A percentile compares a stretch with the other conserved stretches of the same genome.
Conservation (phyloP, 345 rosid species). For the Lumnitzera racemosa region DNA sequence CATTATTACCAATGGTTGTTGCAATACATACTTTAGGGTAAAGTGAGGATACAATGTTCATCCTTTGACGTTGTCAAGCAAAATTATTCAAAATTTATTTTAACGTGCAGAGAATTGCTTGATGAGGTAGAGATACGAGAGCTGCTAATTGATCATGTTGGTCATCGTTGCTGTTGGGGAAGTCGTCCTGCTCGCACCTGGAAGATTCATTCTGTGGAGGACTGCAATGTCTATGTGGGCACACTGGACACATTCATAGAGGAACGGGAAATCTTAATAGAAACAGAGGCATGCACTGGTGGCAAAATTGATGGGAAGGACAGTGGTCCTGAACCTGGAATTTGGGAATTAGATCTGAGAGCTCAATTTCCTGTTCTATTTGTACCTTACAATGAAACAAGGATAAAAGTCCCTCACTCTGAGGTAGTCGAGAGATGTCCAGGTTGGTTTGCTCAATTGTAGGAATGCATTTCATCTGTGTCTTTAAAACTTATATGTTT, state of each 20-base stretch:
- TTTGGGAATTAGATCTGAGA: conserved; percentile 76
- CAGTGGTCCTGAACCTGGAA: conserved; percentile 44
- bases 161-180: conserved; percentile 97
- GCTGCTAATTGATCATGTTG: conserved; percentile 88
- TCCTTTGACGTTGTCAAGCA: too few relatives aligned
- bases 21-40: too few relatives aligned
- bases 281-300: conserved; percentile 55
- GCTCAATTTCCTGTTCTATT: conserved; percentile 80
- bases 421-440: conserved; percentile 72
- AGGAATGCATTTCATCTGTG: too few relatives aligned
- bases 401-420: conserved; percentile 51
- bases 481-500: too few relatives aligned
- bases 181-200: conserved; percentile 96
- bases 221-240: conserved; percentile 93
- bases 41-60: too few relatives aligned
- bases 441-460: conserved; percentile 23
- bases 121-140: conserved; percentile 93
- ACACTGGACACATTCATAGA: conserved; percentile 85
- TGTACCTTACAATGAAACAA: conserved; percentile 53
- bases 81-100: too few relatives aligned
- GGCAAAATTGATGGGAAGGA: conserved; percentile 49
- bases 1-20: too few relatives aligned
- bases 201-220: conserved; percentile 82
- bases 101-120: conserved; percentile 50
- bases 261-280: conserved; percentile 66